Base-by-base conservation (phyloP, 2,329 filamentous ascomycete genomes). In the Venturia aucupariae region DNA sequence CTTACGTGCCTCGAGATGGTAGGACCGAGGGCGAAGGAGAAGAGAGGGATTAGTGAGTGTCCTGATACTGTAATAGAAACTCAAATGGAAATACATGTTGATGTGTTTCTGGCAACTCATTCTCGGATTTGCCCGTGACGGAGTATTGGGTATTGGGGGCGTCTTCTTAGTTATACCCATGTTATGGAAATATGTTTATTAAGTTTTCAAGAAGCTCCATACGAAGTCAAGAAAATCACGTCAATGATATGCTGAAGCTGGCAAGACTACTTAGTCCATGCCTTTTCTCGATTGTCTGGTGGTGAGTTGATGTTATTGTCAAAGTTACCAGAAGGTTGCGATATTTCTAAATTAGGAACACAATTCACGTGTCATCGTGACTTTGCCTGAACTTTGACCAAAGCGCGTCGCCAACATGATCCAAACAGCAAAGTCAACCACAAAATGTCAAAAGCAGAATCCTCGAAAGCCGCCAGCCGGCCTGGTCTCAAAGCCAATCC, bases 1-100 rank as follows among this genome's bases (percentile, higher is more conserved):
- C 81, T 71, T 87, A 86, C 69, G 80, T 86, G 54, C 84, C 85
- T 79, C 81, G 73, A 69, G 80, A 65, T 41, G 64, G 64, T 8
- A 60, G 19, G 41, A 44, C 22, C 27, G 46, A 63, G 30, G 63
- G 24, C 1, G 63, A 64, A 11, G 62, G 38, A 38, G 62, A 39
- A 35, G 32, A 64, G 32, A 32, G 13, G 24, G 62, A 63, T 10
- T 6, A 15, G 24, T 55, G 24, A 48, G 22, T 22, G 44, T 27
- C 46, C 10, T 51, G 10, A 13, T 27, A 15, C 10, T 27, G 46
- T 15, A 22, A 15, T 27, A 10, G 46, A 17, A 24, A 11, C 22
- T 27, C 4, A 30, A 22, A 57, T 27, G 6, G 32, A 44, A n/a
- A 19, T 44, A 17, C 19, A 48, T 24, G 24, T 24, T 22, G n/a